Percentiles rank a stretch among this genome's conserved stretches.
Conservation (phyloP, 164 flowering plant species). For the Aristolochia contorta region DNA sequence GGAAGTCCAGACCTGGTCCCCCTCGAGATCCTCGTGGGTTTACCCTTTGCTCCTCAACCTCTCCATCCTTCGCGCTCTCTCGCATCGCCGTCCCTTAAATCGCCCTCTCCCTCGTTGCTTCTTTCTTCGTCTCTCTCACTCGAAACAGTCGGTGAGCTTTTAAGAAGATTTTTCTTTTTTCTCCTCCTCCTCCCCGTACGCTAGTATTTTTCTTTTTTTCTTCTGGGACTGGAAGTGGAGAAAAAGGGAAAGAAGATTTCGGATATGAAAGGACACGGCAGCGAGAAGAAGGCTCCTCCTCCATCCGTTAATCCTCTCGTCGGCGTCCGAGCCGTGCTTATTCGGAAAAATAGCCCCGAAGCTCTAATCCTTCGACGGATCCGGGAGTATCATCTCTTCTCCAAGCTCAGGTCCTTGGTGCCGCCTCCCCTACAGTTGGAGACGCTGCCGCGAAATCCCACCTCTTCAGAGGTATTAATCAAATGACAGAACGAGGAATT, state of each 20-base stretch:
- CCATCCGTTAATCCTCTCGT: background rate
- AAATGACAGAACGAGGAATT: background rate
- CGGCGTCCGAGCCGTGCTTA: background rate
- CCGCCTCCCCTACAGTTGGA: slow-evolving; percentile 4
- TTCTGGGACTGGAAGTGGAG: background rate
- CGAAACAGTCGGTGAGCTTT: too few species aligned
- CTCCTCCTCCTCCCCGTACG: too few species aligned
- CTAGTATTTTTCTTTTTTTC: too few species aligned
- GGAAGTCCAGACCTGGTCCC: background rate
- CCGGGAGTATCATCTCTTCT: slow-evolving; percentile 7
- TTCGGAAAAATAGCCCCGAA: slow-evolving; percentile 9
- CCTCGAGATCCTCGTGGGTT: slow-evolving; percentile 19
- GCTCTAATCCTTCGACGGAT: slow-evolving; percentile 4
- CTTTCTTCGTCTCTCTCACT: too few species aligned
- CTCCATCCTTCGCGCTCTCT: background rate
- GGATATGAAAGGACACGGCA: slow-evolving; percentile 4
- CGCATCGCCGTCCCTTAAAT: background rate
- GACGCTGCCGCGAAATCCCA: background rate
- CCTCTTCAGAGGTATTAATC: background rate
- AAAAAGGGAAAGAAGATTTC: background rate
- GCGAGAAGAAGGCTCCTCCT: background rate
- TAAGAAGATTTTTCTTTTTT: too few species aligned
- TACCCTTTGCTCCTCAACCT: background rate
- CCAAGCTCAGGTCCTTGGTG: slow-evolving; percentile 11
- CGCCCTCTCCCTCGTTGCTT: background rate